Conservation (phyloP, 495 filamentous ascomycete genomes). For the Penicillium turbatum region DNA sequence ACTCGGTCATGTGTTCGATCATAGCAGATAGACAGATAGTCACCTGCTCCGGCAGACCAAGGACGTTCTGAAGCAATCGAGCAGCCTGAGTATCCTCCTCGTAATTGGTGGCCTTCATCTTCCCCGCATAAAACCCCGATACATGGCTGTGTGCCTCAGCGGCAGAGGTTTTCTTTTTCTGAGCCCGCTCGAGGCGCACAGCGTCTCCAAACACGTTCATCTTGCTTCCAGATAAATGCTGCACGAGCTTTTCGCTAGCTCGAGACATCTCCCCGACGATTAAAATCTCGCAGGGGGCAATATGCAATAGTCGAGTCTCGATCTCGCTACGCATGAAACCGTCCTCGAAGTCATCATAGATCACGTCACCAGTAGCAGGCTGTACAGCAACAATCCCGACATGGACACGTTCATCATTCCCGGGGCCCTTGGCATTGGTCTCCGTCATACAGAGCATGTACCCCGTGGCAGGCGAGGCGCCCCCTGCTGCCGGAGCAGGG, state of each 20-base stretch:
- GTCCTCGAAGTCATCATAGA: conserved; percentile 95
- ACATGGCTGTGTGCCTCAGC: conserved; percentile 85
- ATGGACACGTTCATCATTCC: conserved; percentile 89
- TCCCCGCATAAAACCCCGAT: conserved; percentile 87
- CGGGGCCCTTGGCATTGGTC: conserved; percentile 74
- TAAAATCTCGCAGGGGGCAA: conserved; percentile 94
- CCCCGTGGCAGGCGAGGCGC: conserved; percentile 69
- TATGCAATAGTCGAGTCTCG: conserved; percentile 89
- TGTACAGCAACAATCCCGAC: conserved; percentile 94
- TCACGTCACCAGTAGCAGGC: conserved; percentile 90
- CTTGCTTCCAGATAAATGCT: conserved; percentile 82
- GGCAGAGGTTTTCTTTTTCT: conserved; percentile 74
- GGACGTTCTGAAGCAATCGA: conserved; percentile 75
- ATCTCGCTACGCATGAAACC: conserved; percentile 98
- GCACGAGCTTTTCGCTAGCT: conserved; percentile 87
- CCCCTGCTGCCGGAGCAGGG: conserved; percentile 40
- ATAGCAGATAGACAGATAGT: conserved; percentile 93
- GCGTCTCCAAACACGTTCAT: conserved; percentile 92
- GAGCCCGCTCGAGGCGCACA: conserved; percentile 74
- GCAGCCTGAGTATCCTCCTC: conserved; percentile 47
- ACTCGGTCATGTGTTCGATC: conserved; percentile 91
- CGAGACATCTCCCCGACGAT: conserved; percentile 90
- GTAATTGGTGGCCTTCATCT: conserved; percentile 59
- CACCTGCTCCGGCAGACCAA: conserved; percentile 78
- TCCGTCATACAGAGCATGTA: conserved; percentile 94